Evolutionary conservation across 176 grass and related monocot genomes (phyloP).

Genomic region (Dactylis glomerata): DNA sequence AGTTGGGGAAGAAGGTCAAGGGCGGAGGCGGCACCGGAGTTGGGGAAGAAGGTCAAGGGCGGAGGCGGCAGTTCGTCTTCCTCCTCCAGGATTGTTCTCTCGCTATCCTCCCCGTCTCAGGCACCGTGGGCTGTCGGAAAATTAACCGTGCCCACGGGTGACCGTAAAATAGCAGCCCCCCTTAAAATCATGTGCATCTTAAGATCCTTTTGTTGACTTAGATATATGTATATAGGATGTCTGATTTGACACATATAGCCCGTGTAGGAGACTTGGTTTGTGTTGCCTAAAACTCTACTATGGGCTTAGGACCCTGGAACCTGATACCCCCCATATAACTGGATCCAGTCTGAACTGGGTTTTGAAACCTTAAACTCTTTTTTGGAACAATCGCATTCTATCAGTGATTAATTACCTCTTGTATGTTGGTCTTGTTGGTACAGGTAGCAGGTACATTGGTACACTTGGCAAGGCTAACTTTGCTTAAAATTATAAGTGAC

Average conservation of each 20-base stretch:
- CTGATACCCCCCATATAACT: background rate
- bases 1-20: no score
- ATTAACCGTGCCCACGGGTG: no score
- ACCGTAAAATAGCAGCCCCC: no score
- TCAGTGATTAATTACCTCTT: slow-evolving; percentile 22
- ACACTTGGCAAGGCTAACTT: slow-evolving; percentile 68
- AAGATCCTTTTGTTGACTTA: background rate
- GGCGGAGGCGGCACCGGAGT: no score
- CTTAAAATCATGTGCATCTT: background rate
- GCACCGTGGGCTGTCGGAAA: no score
- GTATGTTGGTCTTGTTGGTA: slow-evolving; percentile 16
- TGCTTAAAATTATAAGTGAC: slow-evolving; percentile 46
- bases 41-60: no score
- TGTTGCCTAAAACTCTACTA: background rate
- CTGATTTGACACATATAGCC: background rate
- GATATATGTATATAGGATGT: background rate
- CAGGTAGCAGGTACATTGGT: slow-evolving; percentile 64
- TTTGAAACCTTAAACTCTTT: background rate
- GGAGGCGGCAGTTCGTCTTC: no score
- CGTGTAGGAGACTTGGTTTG: background rate
- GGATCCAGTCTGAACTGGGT: background rate
- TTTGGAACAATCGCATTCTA: background rate
- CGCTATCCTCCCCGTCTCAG: no score
- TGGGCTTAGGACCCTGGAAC: background rate
- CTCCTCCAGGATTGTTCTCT: no score